These are phyloP conservation scores for Penicillium simplicissimum DNA, from an alignment of 495 filamentous ascomycete genomes.

Conservation along the genomic window DNA sequence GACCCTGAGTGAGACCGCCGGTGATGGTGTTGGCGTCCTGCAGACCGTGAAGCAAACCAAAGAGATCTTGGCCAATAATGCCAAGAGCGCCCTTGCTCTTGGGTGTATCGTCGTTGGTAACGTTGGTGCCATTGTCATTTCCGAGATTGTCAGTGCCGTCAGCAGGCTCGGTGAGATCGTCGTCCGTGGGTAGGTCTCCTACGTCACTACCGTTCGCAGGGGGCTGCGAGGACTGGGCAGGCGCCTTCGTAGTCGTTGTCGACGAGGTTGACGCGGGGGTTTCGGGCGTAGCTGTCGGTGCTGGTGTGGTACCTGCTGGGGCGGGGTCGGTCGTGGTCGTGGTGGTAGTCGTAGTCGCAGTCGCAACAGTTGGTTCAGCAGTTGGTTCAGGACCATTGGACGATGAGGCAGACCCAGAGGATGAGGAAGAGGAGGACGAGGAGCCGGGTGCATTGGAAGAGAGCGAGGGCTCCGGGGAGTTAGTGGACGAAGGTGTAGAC, in stretches of 20 bases:
- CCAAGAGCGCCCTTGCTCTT: slow-evolving; percentile 1
- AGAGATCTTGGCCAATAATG: slow-evolving; percentile 20
- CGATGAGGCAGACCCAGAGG: slow-evolving; percentile 31
- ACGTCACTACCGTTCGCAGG: not conserved
- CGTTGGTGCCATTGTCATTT: not conserved
- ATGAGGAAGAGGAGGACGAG: slow-evolving; percentile 35
- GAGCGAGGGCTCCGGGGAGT: slow-evolving; percentile 28
- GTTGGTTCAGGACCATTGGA: slow-evolving; percentile 23
- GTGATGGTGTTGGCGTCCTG: slow-evolving; percentile 19
- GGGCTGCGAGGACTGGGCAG: not conserved
- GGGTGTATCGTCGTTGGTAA: not conserved
- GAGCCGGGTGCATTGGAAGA: slow-evolving; percentile 32
- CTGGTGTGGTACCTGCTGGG: slow-evolving; percentile 5
- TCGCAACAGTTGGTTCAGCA: slow-evolving; percentile 10
- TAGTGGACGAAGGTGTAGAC: slow-evolving; percentile 34
- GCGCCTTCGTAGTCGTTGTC: not conserved
- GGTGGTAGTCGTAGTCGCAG: not conserved
- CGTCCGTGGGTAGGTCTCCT: not conserved
- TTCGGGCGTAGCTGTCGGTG: slow-evolving; percentile 10
- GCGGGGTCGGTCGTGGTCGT: not conserved
- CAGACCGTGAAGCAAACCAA: slow-evolving; percentile 23
- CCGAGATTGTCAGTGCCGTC: not conserved
- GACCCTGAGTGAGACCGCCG: slow-evolving; percentile 9
- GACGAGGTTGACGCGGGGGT: not conserved
- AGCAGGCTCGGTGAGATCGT: not conserved